Evolutionary conservation across 306 rosid species (phyloP).

Genomic region (Sophora flavescens): DNA sequence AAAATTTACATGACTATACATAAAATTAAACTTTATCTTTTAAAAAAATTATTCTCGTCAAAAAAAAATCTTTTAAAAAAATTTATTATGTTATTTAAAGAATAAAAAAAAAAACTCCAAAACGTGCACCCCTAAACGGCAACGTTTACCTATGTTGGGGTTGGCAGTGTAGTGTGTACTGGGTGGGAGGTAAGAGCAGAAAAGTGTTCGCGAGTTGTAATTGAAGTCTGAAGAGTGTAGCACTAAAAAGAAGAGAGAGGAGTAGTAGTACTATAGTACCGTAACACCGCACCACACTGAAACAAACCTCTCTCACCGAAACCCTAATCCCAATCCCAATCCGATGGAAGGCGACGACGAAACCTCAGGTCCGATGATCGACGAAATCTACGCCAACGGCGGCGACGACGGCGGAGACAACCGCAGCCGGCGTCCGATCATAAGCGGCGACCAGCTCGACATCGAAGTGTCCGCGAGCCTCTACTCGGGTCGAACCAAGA

Average conservation of each 20-base stretch:
- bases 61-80: too few relatives aligned
- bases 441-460: slow-evolving; percentile 95
- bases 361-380: slow-evolving; percentile 72
- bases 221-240: background rate
- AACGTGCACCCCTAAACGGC: background rate
- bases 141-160: background rate
- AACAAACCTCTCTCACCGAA: slow-evolving; percentile 28
- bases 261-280: background rate
- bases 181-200: too few relatives aligned
- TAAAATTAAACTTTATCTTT: too few relatives aligned
- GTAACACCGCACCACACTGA: slow-evolving; percentile 18
- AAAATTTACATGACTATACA: too few relatives aligned
- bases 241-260: slow-evolving; percentile 1
- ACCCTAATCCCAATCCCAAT: slow-evolving; percentile 47
- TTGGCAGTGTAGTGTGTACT: background rate
- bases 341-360: slow-evolving; percentile 89
- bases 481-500: slow-evolving; percentile 91
- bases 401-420: slow-evolving; percentile 59
- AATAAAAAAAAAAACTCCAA: too few relatives aligned
- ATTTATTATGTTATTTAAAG: too few relatives aligned
- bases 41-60: too few relatives aligned
- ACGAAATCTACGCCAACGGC: slow-evolving; percentile 87
- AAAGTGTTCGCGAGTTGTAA: background rate
- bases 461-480: slow-evolving; percentile 88
- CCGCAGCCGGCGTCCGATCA: slow-evolving; percentile 67